Evolutionary conservation across 345 rosid genomes (phyloP).

Genomic region (Erodium maritimum): DNA sequence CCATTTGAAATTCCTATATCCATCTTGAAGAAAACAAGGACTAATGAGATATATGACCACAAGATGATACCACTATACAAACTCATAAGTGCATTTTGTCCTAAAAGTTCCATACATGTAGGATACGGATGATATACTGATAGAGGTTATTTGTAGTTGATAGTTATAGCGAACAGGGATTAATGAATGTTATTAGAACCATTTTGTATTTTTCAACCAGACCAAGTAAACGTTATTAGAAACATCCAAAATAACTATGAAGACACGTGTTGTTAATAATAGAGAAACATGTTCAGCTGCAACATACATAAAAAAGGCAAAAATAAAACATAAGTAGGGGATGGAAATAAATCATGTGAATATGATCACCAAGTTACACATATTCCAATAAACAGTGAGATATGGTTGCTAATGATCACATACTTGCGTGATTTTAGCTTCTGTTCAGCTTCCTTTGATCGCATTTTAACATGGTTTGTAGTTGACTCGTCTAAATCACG

Average conservation of each 20-base stretch:
- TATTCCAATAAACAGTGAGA: conserved; percentile 5
- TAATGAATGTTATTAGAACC: too few species aligned
- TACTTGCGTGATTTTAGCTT: conserved; percentile 78
- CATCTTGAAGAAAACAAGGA: neutral
- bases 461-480: conserved; percentile 82
- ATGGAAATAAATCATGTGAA: too few species aligned
- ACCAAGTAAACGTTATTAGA: too few species aligned
- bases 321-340: too few species aligned
- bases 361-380: neutral
- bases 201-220: neutral
- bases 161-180: neutral
- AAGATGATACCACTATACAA: neutral
- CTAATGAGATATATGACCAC: neutral
- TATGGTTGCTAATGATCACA: conserved; percentile 7
- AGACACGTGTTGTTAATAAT: too few species aligned
- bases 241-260: too few species aligned
- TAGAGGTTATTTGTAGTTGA: neutral
- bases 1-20: neutral
- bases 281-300: too few species aligned
- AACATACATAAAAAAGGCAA: too few species aligned
- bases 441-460: conserved; percentile 86
- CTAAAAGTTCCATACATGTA: neutral
- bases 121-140: neutral
- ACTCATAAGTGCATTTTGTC: neutral
- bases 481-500: conserved; percentile 86